Evolutionary conservation across 352 stramenopile species (phyloP).

Genomic region (Phytophthora boehmeriae): DNA sequence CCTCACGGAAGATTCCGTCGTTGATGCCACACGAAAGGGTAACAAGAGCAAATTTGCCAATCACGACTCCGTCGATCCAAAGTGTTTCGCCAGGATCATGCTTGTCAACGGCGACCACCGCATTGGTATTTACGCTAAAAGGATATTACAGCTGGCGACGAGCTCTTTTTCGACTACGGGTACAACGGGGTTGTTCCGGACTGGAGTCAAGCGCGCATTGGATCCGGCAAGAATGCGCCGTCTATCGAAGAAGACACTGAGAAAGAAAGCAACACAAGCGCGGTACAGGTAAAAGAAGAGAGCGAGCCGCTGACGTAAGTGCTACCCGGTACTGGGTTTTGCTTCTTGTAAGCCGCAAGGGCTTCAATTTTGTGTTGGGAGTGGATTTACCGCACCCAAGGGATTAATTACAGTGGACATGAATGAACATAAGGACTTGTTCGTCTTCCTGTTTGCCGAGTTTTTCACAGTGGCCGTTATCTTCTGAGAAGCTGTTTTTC

Average conservation of each 20-base stretch:
- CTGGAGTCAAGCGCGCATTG: constrained; percentile 76
- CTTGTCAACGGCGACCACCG: constrained; percentile 92
- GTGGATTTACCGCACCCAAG: not conserved
- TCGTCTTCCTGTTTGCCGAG: not conserved
- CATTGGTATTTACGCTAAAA: constrained; percentile 94
- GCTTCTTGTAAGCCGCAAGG: no score
- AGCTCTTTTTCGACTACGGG: constrained; percentile 88
- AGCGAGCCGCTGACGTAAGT: constrained; percentile 7
- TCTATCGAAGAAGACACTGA: constrained; percentile 17
- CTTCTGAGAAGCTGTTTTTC: constrained; percentile 20
- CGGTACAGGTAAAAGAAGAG: constrained; percentile 21
- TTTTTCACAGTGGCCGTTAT: constrained; percentile 13
- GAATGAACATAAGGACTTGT: not conserved
- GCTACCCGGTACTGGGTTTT: not conserved
- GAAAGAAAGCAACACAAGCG: constrained; percentile 8
- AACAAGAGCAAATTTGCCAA: constrained; percentile 97
- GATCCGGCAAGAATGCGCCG: constrained; percentile 28
- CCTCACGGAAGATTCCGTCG: constrained; percentile 90
- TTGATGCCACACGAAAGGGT: constrained; percentile 94
- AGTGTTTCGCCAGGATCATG: constrained; percentile 89
- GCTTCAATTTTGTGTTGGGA: not conserved
- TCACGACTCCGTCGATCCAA: constrained; percentile 78
- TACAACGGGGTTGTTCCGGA: constrained; percentile 84
- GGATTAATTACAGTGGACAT: not conserved
- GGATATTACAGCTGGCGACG: constrained; percentile 86